Conservation (phyloP, 805 yeast species). For the Komagataella populi region DNA sequence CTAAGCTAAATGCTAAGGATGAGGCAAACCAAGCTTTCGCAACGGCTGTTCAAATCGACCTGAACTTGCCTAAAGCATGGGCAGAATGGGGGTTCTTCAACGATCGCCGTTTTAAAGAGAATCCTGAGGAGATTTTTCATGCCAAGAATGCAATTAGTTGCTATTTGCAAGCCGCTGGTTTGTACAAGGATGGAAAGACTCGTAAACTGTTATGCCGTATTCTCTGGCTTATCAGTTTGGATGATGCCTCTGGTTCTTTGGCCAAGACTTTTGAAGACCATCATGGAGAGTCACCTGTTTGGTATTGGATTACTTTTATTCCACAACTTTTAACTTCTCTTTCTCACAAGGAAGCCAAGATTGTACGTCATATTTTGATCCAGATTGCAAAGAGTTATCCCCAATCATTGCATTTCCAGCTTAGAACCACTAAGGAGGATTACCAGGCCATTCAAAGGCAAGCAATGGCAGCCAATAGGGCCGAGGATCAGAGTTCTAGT, state of each 20-base stretch:
- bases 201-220: slow-evolving; percentile 80
- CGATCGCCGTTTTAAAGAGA: slow-evolving; percentile 76
- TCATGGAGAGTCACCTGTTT: slow-evolving; percentile 93
- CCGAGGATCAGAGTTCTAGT: background rate
- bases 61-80: slow-evolving; percentile 95
- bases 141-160: slow-evolving; percentile 94
- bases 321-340: slow-evolving; percentile 86
- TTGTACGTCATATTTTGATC: slow-evolving; percentile 78
- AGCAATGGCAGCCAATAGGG: slow-evolving; percentile 17
- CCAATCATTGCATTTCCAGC: slow-evolving; percentile 92
- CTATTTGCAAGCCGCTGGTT: slow-evolving; percentile 93
- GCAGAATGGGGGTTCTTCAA: slow-evolving; percentile 98
- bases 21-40: slow-evolving; percentile 98
- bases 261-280: slow-evolving; percentile 83
- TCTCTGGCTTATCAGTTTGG: slow-evolving; percentile 85
- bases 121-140: slow-evolving; percentile 63
- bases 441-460: slow-evolving; percentile 79
- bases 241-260: slow-evolving; percentile 69
- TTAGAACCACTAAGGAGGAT: slow-evolving; percentile 91
- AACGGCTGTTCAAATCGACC: slow-evolving; percentile 91
- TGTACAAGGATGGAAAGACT: slow-evolving; percentile 86
- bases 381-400: slow-evolving; percentile 95
- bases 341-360: slow-evolving; percentile 81
- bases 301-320: slow-evolving; percentile 98
- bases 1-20: slow-evolving; percentile 78